phyloP scores from a whole-genome alignment of 805 yeast species.

The Pichia manshurica region DNA sequence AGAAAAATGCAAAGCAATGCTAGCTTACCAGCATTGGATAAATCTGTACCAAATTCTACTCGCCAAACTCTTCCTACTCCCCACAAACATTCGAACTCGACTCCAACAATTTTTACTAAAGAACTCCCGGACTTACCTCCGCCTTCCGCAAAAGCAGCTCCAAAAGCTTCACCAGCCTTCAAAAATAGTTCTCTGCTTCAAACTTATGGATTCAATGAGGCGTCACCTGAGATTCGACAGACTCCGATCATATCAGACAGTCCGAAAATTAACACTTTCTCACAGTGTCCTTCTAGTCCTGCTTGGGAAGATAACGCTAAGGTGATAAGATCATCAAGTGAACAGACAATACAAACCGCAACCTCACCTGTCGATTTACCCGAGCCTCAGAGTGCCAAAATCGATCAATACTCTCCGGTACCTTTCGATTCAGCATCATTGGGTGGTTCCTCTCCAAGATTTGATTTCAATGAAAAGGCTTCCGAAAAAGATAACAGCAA shows the following conservation, averaged over 20 bases:
- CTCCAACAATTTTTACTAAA: conserved; percentile 6
- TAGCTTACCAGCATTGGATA: conserved; percentile 7
- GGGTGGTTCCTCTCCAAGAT: background rate
- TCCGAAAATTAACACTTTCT: background rate
- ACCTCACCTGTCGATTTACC: conserved; percentile 10
- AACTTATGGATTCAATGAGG: conserved; percentile 21
- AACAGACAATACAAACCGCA: conserved; percentile 8
- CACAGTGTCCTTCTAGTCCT: conserved; percentile 3
- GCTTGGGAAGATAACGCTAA: conserved; percentile 5
- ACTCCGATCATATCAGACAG: conserved; percentile 9
- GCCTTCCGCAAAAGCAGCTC: background rate
- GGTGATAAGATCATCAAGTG: conserved; percentile 4
- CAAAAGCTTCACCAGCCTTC: background rate
- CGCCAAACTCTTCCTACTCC: conserved; percentile 3
- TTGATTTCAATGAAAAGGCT: background rate
- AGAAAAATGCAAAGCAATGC: conserved; percentile 6
- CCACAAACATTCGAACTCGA: conserved; percentile 13
- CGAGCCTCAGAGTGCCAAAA: conserved; percentile 13
- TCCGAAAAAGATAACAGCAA: conserved; percentile 3
- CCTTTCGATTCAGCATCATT: conserved; percentile 2
- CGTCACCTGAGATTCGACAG: conserved; percentile 9
- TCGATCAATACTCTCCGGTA: conserved; percentile 9
- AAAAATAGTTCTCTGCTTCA: conserved; percentile 14
- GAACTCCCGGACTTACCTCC: conserved; percentile 7
- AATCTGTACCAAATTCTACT: background rate